Base-by-base conservation (phyloP, 352 stramenopile genomes). In the Discostella stelligera region DNA sequence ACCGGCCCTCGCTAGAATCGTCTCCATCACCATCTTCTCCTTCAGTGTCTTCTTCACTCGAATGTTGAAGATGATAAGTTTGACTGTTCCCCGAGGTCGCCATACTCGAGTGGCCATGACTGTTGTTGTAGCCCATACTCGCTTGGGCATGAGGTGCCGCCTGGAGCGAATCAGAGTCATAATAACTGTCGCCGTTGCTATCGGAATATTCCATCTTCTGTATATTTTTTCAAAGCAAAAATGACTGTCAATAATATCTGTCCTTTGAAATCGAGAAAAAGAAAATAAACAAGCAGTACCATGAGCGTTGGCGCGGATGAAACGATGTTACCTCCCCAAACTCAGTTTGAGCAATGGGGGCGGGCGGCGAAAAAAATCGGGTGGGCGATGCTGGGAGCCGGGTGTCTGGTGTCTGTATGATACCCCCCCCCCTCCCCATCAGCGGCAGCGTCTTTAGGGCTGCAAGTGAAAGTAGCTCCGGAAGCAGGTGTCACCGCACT, bases 101-200 rank as follows among this genome's bases (percentile, higher is more conserved):
- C 58, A 80, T 74, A 64, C 72, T 74, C 11, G 64, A 56, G 6
- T 65, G 64, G 49, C 72, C 72, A 56, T 66, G 74, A 49, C 65
- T 80, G 66, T 75, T 80, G 66, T 75, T 80, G 64, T 71, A 71
- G 14, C 72, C 61, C 25, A 61, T 37, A 44, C 37, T 44, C 7
- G 39, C 64, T 25, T 71, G 70, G 32, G 48, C 39, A 16, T 74
- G 54, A 14, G 53, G 44, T 21, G 60, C 67, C 0, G 2, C 56
- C 21, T 39, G 52, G 14, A 41, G 59, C 0, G 9, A 62, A 48
- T 72, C 56, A 58, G 60, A 71, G 48, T 77, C 68, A 41, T 58
- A 44, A 55, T n/a, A n/a, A n/a, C n/a, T n/a, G n/a, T n/a, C n/a
- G n/a, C 73, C 77, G 16, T 69, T 50, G 58, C 53, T 77, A 21